A percentile compares a stretch with the other conserved stretches of the same genome.
Evolutionary conservation across 2,329 filamentous ascomycete genomes (phyloP).

Genomic region (Aspergillus brunneoviolaceus): DNA sequence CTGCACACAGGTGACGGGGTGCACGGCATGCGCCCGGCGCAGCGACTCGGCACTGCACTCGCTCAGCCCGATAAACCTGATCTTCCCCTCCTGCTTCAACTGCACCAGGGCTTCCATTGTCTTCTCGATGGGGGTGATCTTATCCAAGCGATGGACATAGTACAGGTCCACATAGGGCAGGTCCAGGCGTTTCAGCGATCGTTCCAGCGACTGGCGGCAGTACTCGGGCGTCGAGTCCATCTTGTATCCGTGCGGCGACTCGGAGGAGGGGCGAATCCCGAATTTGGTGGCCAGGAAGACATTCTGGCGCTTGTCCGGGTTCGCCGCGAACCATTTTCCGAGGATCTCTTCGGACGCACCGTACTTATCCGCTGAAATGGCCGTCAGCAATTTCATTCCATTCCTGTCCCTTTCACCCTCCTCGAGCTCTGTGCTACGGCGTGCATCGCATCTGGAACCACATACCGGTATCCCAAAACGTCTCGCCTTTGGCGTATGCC

Average conservation of each 20-base stretch:
- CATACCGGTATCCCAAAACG: constrained; percentile 46
- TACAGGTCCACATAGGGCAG: constrained; percentile 50
- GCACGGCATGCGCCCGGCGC: constrained; percentile 50
- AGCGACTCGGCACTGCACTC: constrained; percentile 52
- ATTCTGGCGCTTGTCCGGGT: constrained; percentile 45
- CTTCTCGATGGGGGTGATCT: constrained; percentile 37
- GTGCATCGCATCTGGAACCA: neutral
- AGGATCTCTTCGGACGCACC: constrained; percentile 50
- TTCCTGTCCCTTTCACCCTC: no score
- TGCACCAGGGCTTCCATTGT: constrained; percentile 47
- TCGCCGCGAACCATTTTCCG: constrained; percentile 49
- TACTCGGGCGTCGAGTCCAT: constrained; percentile 43
- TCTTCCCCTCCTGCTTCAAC: constrained; percentile 53
- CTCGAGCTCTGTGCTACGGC: neutral
- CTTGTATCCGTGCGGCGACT: constrained; percentile 19
- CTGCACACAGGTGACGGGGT: constrained; percentile 54
- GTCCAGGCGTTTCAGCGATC: constrained; percentile 43
- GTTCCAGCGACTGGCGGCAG: constrained; percentile 41
- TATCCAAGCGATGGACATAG: constrained; percentile 48
- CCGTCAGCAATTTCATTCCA: neutral
- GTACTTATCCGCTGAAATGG: constrained; percentile 38
- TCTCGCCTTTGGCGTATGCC: constrained; percentile 44
- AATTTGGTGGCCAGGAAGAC: constrained; percentile 58
- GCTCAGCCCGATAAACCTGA: constrained; percentile 53
- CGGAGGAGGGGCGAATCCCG: constrained; percentile 28